phyloP scores from a whole-genome alignment of 148 eudicot species.

The Talinum fruticosum region DNA sequence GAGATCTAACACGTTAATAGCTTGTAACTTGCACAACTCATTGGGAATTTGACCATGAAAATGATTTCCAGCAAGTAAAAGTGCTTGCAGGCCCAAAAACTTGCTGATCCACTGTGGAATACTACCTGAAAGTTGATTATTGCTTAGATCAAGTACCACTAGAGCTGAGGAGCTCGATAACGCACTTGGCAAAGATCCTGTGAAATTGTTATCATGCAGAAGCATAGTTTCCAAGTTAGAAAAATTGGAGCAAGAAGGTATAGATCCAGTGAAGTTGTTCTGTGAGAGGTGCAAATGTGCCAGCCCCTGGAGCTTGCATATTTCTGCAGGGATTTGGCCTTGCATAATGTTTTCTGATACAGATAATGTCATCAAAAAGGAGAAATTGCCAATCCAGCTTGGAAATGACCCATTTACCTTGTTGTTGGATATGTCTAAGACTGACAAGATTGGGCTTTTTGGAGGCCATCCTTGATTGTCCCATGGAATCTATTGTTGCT shows the following conservation, averaged over 20 bases:
- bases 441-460: not conserved
- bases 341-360: not conserved
- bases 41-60: too few relatives aligned
- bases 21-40: too few relatives aligned
- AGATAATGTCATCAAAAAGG: not conserved
- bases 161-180: not conserved
- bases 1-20: too few relatives aligned
- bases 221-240: not conserved
- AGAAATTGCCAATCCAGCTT: not conserved
- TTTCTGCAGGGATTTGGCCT: not conserved
- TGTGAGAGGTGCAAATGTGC: not conserved
- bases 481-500: slow-evolving; percentile 14
- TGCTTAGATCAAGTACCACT: slow-evolving; percentile 12
- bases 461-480: slow-evolving; percentile 10
- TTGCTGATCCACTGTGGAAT: slow-evolving; percentile 24
- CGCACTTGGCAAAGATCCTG: slow-evolving; percentile 3
- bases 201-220: slow-evolving; percentile 14
- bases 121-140: slow-evolving; percentile 13
- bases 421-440: slow-evolving; percentile 19
- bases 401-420: slow-evolving; percentile 11
- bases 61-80: not conserved
- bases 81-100: not conserved
- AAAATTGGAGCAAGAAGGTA: slow-evolving; percentile 12
- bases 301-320: not conserved
- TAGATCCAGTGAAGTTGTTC: slow-evolving; percentile 14